Evolutionary conservation across 2,329 filamentous ascomycete species (phyloP).

Genomic region (Aspergillus floridensis): DNA sequence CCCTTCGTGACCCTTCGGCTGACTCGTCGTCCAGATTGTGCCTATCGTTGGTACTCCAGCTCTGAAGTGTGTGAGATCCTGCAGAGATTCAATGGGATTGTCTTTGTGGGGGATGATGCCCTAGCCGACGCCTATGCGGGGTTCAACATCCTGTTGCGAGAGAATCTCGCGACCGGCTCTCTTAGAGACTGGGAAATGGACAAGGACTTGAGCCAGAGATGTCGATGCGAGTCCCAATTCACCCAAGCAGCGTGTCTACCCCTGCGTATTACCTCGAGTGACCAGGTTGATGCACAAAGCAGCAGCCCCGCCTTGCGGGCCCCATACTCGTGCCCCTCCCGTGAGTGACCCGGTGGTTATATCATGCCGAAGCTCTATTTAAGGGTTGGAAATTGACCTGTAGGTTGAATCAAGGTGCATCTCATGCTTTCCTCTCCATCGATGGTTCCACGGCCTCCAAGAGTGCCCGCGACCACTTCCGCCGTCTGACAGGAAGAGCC

Average conservation of each 20-base stretch:
- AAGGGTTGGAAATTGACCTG: not conserved
- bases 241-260: conserved; percentile 30
- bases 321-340: conserved; percentile 20
- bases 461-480: conserved; percentile 30
- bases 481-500: conserved; percentile 26
- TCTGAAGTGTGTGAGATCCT: conserved; percentile 47
- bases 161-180: conserved; percentile 41
- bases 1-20: conserved; percentile 7
- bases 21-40: conserved; percentile 32
- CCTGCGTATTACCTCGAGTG: conserved; percentile 26
- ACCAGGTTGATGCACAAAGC: conserved; percentile 20
- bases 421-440: conserved; percentile 39
- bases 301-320: conserved; percentile 8
- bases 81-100: conserved; percentile 41
- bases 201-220: conserved; percentile 29
- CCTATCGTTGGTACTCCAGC: conserved; percentile 44
- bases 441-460: conserved; percentile 30
- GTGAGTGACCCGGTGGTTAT: conserved; percentile 17
- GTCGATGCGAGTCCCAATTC: conserved; percentile 45
- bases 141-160: conserved; percentile 45
- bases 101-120: conserved; percentile 44
- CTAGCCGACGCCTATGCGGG: conserved; percentile 44
- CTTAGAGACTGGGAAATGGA: conserved; percentile 41
- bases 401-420: conserved; percentile 26
- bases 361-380: conserved; percentile 5